Conservation (phyloP, 2,329 filamentous ascomycete genomes). For the Uncinocarpus reesii region DNA sequence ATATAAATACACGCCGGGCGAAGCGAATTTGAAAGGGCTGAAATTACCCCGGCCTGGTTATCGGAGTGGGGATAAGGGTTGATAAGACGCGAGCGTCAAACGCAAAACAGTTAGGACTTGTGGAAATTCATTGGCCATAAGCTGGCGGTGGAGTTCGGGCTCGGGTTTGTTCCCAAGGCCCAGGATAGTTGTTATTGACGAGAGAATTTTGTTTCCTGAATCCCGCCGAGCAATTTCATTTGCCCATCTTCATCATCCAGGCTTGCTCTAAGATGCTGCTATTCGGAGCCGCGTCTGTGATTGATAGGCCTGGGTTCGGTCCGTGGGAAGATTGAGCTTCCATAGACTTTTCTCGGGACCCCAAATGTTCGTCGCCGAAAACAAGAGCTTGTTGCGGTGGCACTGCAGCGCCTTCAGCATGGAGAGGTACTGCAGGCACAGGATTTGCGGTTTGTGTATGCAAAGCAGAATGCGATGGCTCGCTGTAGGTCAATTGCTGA, state of each 20-base stretch:
- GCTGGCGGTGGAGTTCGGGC: conserved; percentile 36
- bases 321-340: conserved; percentile 1
- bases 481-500: conserved; percentile 2
- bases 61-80: neutral
- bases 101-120: neutral
- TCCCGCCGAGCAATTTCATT: conserved; percentile 74
- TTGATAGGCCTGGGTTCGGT: conserved; percentile 4
- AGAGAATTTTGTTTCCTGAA: conserved; percentile 68
- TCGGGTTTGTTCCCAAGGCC: conserved; percentile 30
- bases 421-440: neutral
- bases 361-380: neutral
- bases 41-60: conserved; percentile 1
- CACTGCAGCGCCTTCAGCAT: neutral
- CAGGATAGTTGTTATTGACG: conserved; percentile 26
- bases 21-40: neutral
- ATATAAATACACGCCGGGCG: conserved; percentile 10
- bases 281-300: conserved; percentile 16
- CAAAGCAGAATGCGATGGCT: neutral
- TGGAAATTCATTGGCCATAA: conserved; percentile 32
- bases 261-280: conserved; percentile 38
- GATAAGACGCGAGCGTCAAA: neutral
- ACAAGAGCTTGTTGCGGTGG: neutral
- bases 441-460: neutral
- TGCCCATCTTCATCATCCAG: conserved; percentile 60
- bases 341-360: neutral